Conservation (phyloP, 164 flowering plant genomes). For the Echeveria elegans region DNA sequence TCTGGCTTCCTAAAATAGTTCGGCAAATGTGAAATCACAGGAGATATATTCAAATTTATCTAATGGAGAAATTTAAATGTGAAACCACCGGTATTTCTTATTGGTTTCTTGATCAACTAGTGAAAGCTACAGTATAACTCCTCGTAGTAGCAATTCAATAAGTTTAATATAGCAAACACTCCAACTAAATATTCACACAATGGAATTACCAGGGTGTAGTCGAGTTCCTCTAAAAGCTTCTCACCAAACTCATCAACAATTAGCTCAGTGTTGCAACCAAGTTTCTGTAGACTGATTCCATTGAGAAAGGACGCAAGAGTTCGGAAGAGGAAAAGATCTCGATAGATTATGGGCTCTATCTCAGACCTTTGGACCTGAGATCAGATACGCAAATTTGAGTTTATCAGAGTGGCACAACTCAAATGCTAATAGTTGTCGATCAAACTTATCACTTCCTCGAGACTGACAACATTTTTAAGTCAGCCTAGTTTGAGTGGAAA, state of each 20-base stretch:
- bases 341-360: conserved; percentile 91
- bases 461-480: background rate
- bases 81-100: background rate
- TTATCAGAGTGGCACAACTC: background rate
- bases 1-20: conserved; percentile 59
- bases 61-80: no score
- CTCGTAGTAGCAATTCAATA: background rate
- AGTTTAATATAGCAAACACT: background rate
- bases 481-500: background rate
- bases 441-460: no score
- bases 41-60: background rate
- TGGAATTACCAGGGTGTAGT: conserved; percentile 75
- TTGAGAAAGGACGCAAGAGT: conserved; percentile 94
- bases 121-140: background rate
- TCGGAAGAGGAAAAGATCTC: conserved; percentile 93
- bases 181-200: background rate
- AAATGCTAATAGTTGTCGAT: no score
- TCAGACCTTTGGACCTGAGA: conserved; percentile 86
- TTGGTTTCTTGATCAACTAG: no score
- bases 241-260: conserved; percentile 99
- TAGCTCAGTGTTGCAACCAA: conserved; percentile 97
- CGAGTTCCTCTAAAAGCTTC: conserved; percentile 98
- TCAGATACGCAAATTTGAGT: background rate
- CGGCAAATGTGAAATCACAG: background rate
- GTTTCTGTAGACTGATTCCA: conserved; percentile 86